Conservation (phyloP, 2,329 filamentous ascomycete species). For the Sporothrix globosa region DNA sequence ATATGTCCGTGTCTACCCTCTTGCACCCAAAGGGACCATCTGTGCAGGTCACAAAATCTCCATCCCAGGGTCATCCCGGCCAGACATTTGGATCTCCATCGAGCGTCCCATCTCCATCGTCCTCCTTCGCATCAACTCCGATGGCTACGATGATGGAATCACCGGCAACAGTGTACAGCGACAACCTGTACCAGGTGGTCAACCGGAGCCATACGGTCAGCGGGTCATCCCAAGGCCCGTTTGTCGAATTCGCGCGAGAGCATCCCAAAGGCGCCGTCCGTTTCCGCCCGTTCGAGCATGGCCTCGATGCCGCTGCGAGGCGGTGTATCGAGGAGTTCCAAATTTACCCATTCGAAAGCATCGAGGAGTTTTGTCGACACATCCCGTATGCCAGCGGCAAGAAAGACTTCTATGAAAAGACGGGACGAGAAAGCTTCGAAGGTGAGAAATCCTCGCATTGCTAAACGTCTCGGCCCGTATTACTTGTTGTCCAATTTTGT, state of each 20-base stretch:
- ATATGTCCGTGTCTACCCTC: conserved; percentile 27
- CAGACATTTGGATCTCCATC: neutral
- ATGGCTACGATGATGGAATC: conserved; percentile 20
- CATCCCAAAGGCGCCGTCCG: conserved; percentile 66
- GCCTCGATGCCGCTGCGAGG: conserved; percentile 59
- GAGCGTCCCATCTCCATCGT: neutral
- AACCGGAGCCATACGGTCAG: neutral
- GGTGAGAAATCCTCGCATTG: conserved; percentile 55
- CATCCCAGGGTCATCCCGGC: conserved; percentile 2
- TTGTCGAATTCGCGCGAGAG: conserved; percentile 32
- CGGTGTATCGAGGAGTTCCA: conserved; percentile 65
- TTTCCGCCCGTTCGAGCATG: conserved; percentile 71
- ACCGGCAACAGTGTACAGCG: conserved; percentile 33
- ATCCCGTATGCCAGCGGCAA: conserved; percentile 96
- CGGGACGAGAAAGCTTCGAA: conserved; percentile 84
- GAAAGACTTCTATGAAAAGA: conserved; percentile 84
- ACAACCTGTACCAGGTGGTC: conserved; percentile 4
- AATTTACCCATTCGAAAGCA: conserved; percentile 67
- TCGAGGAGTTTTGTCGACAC: conserved; percentile 66
- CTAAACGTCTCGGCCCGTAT: neutral
- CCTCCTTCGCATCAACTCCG: conserved; percentile 1
- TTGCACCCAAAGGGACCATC: conserved; percentile 27
- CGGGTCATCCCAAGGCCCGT: conserved; percentile 4
- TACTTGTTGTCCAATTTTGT: neutral
- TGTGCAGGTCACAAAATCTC: conserved; percentile 21